Evolutionary conservation across 345 rosid genomes (phyloP).

Genomic region (Litchi chinensis): DNA sequence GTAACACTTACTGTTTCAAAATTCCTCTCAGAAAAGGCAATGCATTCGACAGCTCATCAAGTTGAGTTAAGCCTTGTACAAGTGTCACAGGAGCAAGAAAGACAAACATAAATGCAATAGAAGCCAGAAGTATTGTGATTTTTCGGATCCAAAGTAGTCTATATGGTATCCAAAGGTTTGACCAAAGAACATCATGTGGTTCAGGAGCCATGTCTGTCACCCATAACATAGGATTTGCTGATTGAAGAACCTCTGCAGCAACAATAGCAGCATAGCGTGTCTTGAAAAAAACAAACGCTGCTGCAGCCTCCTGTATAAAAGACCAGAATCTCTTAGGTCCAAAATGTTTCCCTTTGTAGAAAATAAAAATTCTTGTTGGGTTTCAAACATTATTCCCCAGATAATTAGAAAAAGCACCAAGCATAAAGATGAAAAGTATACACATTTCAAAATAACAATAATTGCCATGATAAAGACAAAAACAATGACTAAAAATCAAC

Average conservation of each 20-base stretch:
- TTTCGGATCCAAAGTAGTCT: slow-evolving; percentile 87
- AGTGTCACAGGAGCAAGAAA: slow-evolving; percentile 78
- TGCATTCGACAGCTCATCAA: slow-evolving; percentile 46
- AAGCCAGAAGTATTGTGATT: slow-evolving; percentile 60
- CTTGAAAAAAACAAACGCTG: slow-evolving; percentile 92
- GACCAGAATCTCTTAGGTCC: slow-evolving; percentile 4
- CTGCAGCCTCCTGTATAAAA: slow-evolving; percentile 71
- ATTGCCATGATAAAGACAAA: background rate
- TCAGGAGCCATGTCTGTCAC: slow-evolving; percentile 90
- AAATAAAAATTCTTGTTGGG: background rate
- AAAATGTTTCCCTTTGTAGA: slow-evolving; percentile 4
- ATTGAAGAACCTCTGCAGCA: slow-evolving; percentile 79
- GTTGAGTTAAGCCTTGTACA: slow-evolving; percentile 84
- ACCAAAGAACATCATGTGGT: slow-evolving; percentile 91
- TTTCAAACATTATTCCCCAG: slow-evolving; percentile 7
- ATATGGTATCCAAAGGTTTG: slow-evolving; percentile 78
- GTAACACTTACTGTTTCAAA: slow-evolving; percentile 58
- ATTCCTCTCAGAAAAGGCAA: slow-evolving; percentile 67
- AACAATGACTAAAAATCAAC: background rate
- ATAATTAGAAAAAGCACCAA: slow-evolving; percentile 9
- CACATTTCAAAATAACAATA: background rate
- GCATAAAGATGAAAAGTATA: background rate
- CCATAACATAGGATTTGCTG: slow-evolving; percentile 95
- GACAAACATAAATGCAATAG: slow-evolving; percentile 69
- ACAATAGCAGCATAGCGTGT: slow-evolving; percentile 83